A percentile compares a stretch with the other conserved stretches of the same genome.
Conservation (phyloP, 2,329 filamentous ascomycete genomes). For the Blastomyces emzantsi region DNA sequence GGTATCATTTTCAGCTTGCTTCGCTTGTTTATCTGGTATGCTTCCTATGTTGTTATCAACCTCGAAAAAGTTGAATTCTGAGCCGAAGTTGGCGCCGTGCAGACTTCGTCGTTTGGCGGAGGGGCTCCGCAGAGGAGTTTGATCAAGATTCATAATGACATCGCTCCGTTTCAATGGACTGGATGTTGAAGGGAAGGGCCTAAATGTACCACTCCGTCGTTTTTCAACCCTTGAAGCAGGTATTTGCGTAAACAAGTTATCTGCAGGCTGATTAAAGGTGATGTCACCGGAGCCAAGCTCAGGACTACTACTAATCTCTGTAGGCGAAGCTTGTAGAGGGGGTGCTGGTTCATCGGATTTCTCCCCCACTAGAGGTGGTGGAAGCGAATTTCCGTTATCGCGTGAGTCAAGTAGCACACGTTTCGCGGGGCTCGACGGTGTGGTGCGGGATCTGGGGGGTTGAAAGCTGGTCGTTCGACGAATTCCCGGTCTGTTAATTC, state of each 20-base stretch:
- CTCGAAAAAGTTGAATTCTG: conserved; percentile 70
- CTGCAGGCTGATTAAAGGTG: conserved; percentile 25
- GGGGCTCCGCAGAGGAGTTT: conserved; percentile 56
- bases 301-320: conserved; percentile 8
- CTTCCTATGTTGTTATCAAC: conserved; percentile 24
- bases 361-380: conserved; percentile 32
- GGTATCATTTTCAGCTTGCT: conserved; percentile 19
- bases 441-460: conserved; percentile 51
- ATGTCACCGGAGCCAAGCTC: conserved; percentile 16
- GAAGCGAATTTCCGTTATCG: conserved; percentile 61
- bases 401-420: conserved; percentile 62
- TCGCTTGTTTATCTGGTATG: conserved; percentile 16
- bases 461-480: conserved; percentile 32
- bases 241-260: background rate
- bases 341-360: conserved; percentile 8
- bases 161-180: conserved; percentile 91
- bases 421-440: conserved; percentile 72
- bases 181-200: conserved; percentile 49
- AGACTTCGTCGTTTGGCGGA: conserved; percentile 85
- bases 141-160: conserved; percentile 78
- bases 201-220: conserved; percentile 39
- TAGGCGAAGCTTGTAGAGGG: conserved; percentile 5
- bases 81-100: conserved; percentile 58
- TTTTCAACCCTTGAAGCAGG: conserved; percentile 42
- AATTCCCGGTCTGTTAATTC: conserved; percentile 43